Percentiles rank a stretch among this genome's conserved stretches.
Evolutionary conservation across 768 basidiomycete genomes (phyloP).

Genomic region (Tylopilus plumbeoviolaceoides): DNA sequence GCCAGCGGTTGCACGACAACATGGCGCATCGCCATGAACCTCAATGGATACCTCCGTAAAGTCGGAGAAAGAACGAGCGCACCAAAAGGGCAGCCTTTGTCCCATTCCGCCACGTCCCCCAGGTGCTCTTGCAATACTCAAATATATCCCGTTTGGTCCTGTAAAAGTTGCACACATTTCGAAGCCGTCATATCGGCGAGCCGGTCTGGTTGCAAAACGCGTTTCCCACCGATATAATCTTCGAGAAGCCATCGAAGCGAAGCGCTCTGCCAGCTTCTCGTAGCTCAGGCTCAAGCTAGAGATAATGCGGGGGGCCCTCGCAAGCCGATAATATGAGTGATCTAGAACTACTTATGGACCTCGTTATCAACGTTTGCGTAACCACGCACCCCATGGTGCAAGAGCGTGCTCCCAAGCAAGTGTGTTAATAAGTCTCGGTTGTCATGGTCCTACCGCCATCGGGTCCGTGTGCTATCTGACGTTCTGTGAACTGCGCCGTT

Average conservation of each 20-base stretch:
- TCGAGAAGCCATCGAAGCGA: slow-evolving; percentile 82
- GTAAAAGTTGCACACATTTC: slow-evolving; percentile 55
- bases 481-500: neutral
- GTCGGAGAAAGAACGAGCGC: slow-evolving; percentile 20
- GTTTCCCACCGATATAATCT: slow-evolving; percentile 69
- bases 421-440: slow-evolving; percentile 52
- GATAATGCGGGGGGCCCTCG: slow-evolving; percentile 66
- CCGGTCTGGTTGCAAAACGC: slow-evolving; percentile 32
- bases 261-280: slow-evolving; percentile 68
- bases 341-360: slow-evolving; percentile 34
- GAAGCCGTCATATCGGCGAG: slow-evolving; percentile 52
- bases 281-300: slow-evolving; percentile 63
- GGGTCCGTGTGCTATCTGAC: slow-evolving; percentile 59
- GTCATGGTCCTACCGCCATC: slow-evolving; percentile 47
- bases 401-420: too few species aligned
- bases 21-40: neutral
- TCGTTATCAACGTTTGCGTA: neutral
- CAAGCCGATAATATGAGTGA: slow-evolving; percentile 66
- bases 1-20: neutral
- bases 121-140: slow-evolving; percentile 72
- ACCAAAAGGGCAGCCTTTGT: slow-evolving; percentile 78
- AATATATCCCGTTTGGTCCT: slow-evolving; percentile 66
- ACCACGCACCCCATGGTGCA: slow-evolving; percentile 36
- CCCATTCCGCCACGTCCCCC: slow-evolving; percentile 65
- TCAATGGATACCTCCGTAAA: neutral